A percentile compares a stretch with the other conserved stretches of the same genome.
Evolutionary conservation across 2,329 filamentous ascomycete genomes (phyloP).

Genomic region (Aspergillus sclerotialis): DNA sequence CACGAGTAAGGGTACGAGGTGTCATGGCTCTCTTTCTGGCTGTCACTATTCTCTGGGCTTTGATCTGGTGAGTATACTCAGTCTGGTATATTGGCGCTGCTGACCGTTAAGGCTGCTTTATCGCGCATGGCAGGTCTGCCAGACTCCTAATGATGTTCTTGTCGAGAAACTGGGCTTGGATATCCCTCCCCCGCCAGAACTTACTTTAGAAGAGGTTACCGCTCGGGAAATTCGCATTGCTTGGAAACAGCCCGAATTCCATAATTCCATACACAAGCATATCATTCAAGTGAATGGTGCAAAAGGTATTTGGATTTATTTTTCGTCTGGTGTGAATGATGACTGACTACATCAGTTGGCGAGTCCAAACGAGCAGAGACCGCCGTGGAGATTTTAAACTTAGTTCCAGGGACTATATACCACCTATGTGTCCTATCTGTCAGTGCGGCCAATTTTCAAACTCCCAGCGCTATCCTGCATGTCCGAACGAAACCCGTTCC

Average conservation of each 20-base stretch:
- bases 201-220: slow-evolving; percentile 84
- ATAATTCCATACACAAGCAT: slow-evolving; percentile 71
- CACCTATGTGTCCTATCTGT: slow-evolving; percentile 90
- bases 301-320: slow-evolving; percentile 60
- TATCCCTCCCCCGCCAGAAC: slow-evolving; percentile 80
- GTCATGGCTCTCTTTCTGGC: slow-evolving; percentile 44
- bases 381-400: slow-evolving; percentile 82
- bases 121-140: slow-evolving; percentile 79
- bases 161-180: slow-evolving; percentile 89
- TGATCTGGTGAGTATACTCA: slow-evolving; percentile 38
- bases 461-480: slow-evolving; percentile 76
- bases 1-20: slow-evolving; percentile 41
- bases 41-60: slow-evolving; percentile 41
- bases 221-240: slow-evolving; percentile 81
- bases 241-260: slow-evolving; percentile 70
- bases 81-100: no score
- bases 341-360: slow-evolving; percentile 54
- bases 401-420: slow-evolving; percentile 83
- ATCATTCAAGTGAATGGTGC: slow-evolving; percentile 90
- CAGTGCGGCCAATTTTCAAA: slow-evolving; percentile 86
- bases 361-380: slow-evolving; percentile 75
- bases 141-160: slow-evolving; percentile 84
- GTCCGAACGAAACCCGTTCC: slow-evolving; percentile 62
- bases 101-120: slow-evolving; percentile 61
- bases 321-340: slow-evolving; percentile 2